These are phyloP conservation scores for Hypoxylon fuscum DNA, from an alignment of 495 filamentous ascomycete genomes.

Conservation along the genomic window DNA sequence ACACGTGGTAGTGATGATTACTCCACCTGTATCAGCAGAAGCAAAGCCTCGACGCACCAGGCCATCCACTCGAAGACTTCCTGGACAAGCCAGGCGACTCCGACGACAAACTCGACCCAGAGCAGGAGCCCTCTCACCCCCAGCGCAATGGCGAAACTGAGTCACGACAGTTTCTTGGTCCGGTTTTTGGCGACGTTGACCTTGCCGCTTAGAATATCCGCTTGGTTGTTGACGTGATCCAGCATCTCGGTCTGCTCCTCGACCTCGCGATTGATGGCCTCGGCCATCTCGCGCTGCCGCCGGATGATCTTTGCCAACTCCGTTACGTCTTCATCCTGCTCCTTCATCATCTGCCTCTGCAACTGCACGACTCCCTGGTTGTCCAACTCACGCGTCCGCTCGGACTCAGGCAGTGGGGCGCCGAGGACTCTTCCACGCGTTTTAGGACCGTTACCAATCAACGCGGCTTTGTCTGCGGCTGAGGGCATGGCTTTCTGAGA, in stretches of 20 bases:
- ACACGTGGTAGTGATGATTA: too few species aligned
- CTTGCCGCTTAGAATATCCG: conserved; percentile 76
- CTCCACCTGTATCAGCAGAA: conserved; percentile 26
- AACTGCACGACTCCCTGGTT: conserved; percentile 89
- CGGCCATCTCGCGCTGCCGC: conserved; percentile 85
- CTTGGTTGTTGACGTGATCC: conserved; percentile 76
- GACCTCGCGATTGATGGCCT: conserved; percentile 85
- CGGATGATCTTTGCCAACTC: conserved; percentile 78
- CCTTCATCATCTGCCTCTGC: conserved; percentile 81
- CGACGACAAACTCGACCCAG: conserved; percentile 21
- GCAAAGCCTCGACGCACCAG: conserved; percentile 37
- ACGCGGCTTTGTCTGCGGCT: conserved; percentile 42
- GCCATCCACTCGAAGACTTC: conserved; percentile 36
- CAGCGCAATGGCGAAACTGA: conserved; percentile 13
- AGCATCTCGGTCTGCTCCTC: conserved; percentile 85
- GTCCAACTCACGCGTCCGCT: conserved; percentile 85
- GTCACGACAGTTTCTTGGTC: conserved; percentile 71
- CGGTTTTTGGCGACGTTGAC: conserved; percentile 83
- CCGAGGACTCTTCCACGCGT: conserved; percentile 76
- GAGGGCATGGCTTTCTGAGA: conserved; percentile 36
- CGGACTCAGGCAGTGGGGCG: conserved; percentile 79
- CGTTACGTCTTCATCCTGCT: conserved; percentile 85
- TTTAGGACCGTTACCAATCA: conserved; percentile 45
- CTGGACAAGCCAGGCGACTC: conserved; percentile 24
- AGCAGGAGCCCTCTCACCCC: conserved; percentile 23